Conservation (phyloP, 2,329 filamentous ascomycete species). For the Pleomassaria siparia region DNA sequence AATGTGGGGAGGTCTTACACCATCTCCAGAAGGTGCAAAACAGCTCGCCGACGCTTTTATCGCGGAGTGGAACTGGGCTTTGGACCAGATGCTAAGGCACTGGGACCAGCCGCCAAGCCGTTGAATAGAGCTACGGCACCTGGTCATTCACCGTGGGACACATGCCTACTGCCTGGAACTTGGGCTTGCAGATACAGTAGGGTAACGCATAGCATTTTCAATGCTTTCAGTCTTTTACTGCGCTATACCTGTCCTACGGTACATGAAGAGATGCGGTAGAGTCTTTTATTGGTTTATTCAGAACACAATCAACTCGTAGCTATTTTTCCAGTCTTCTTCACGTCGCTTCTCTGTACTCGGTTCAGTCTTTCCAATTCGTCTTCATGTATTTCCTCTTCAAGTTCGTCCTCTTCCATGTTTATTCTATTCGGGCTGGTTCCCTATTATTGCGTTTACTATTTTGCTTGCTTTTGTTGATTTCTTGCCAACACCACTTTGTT, state of each 20-base stretch:
- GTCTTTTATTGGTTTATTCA: neutral
- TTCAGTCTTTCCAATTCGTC: neutral
- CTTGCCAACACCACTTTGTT: neutral
- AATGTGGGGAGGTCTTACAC: slow-evolving; percentile 68
- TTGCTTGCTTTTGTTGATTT: neutral
- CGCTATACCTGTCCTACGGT: too few relatives aligned
- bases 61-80: slow-evolving; percentile 66
- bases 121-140: slow-evolving; percentile 5
- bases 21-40: slow-evolving; percentile 57
- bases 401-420: neutral
- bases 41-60: slow-evolving; percentile 65
- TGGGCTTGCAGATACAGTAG: too few relatives aligned
- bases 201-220: too few relatives aligned
- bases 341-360: neutral
- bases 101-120: slow-evolving; percentile 61
- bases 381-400: neutral
- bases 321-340: neutral
- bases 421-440: neutral
- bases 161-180: too few relatives aligned
- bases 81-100: slow-evolving; percentile 67
- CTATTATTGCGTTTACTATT: neutral
- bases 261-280: neutral
- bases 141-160: too few relatives aligned
- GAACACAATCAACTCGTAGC: neutral
- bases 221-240: too few relatives aligned